phyloP scores from a whole-genome alignment of 2,329 filamentous ascomycete genomes.

The Ascochyta clinopodiicola region DNA sequence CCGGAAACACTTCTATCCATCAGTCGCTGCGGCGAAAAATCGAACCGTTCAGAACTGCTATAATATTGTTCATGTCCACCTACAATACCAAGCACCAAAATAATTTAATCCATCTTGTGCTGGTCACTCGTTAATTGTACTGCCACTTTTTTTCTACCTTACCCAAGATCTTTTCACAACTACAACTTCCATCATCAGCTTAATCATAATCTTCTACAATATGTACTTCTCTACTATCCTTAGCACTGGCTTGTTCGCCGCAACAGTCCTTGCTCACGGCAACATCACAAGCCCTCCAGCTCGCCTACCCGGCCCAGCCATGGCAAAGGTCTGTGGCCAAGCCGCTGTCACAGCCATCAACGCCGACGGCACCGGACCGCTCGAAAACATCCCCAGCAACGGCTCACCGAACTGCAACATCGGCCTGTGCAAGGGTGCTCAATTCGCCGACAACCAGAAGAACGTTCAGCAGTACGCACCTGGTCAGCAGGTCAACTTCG shows the following conservation, averaged over 20 bases:
- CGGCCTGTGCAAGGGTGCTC: slow-evolving; percentile 64
- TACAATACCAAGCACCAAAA: background rate
- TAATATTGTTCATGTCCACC: background rate
- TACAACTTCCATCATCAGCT: background rate
- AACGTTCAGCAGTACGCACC: slow-evolving; percentile 59
- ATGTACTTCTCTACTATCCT: slow-evolving; percentile 8
- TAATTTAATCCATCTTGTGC: slow-evolving; percentile 18
- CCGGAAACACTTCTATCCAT: slow-evolving; percentile 10
- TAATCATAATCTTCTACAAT: slow-evolving; percentile 3
- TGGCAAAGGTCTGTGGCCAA: slow-evolving; percentile 59
- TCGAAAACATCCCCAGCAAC: slow-evolving; percentile 57
- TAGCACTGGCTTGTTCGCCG: slow-evolving; percentile 12
- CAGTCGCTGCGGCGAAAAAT: background rate
- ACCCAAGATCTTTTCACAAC: background rate
- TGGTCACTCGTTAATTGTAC: slow-evolving; percentile 14
- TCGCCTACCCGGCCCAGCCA: slow-evolving; percentile 59
- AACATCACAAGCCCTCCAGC: slow-evolving; percentile 59
- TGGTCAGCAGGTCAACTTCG: slow-evolving; percentile 52
- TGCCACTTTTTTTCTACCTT: background rate
- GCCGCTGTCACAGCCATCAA: slow-evolving; percentile 60
- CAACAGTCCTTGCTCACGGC: slow-evolving; percentile 55
- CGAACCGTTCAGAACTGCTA: background rate
- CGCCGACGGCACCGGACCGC: slow-evolving; percentile 51
- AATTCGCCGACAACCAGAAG: slow-evolving; percentile 63
- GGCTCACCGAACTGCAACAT: slow-evolving; percentile 57